Evolutionary conservation across 176 grass and related monocot genomes (phyloP), one percentile per base, ranked within the genome.

Genomic region (Zizania latifolia): DNA sequence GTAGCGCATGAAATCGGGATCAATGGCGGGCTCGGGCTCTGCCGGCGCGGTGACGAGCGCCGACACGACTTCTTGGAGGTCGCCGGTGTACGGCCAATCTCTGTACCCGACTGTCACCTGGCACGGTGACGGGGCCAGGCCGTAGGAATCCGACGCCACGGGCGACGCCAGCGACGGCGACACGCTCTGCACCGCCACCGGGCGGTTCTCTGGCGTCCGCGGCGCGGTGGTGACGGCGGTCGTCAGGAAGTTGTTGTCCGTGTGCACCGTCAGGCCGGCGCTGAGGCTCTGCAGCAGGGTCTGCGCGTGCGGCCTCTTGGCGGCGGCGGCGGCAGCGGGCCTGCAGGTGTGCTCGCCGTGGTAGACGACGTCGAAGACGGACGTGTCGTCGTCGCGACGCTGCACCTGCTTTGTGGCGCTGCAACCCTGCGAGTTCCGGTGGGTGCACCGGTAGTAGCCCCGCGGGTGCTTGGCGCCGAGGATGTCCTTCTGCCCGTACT

Each of bases 401-500:
- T 98, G 91, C 57, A 98, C 95, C 70, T 98, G 95, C 72, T 92
- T 98, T 58, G 86, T 94, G 23, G 91, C 89, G 6, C 26, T 40
- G 67, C 95, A 98, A 11, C 76, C 82, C 74, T 92, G 86, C 29
- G 86, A 81, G 71, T 88, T 94, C 81, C 91, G 91, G 78, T 92
- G 81, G 11, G 95, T 98, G 89, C 95, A 98, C 9, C 95, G 86
- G 79, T 98, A 94, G 71, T 98, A 98, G 0, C 84, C 86, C 22
- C 95, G 70, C 11, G 92, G 92, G 82, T 92, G 82, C 60, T 87
- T 91, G 66, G 92, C 89, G 26, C 92, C 86, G 13, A 96, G 92
- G 65, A 96, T 96, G 73, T 92, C 89, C 81, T 96, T 96, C 77
- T 96, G 92, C 0, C 92, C 92, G 82, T 96, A 96, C 74, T 92